A percentile compares a stretch with the other conserved stretches of the same genome.
Conservation (phyloP, 1,284 basidiomycete species). For the Kwoniella shivajii region DNA sequence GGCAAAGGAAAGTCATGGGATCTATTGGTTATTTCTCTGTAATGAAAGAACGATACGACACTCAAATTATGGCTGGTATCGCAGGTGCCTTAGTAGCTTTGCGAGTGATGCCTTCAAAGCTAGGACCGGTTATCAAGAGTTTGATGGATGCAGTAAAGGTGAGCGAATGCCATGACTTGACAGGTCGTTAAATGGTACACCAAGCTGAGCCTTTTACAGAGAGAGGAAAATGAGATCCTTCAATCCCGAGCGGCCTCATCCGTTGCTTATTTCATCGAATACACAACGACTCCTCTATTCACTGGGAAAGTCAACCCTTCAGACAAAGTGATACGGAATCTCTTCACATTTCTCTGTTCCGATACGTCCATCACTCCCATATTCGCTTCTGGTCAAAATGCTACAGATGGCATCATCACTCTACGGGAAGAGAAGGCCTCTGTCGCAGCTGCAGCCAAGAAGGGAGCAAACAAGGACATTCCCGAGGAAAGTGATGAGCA, state of each 20-base stretch:
- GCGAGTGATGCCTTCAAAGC: conserved; percentile 81
- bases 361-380: conserved; percentile 87
- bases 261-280: conserved; percentile 83
- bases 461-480: conserved; percentile 59
- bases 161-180: no score
- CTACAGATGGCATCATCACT: conserved; percentile 75
- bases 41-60: conserved; percentile 83
- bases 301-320: conserved; percentile 62
- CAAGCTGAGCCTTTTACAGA: conserved; percentile 59
- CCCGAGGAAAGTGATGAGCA: conserved; percentile 54
- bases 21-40: conserved; percentile 81
- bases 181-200: conserved; percentile 16
- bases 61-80: conserved; percentile 83
- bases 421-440: conserved; percentile 59
- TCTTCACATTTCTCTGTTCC: conserved; percentile 95
- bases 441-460: conserved; percentile 59
- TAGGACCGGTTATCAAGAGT: conserved; percentile 94
- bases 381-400: conserved; percentile 62
- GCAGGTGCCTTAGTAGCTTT: conserved; percentile 89
- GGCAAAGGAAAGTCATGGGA: conserved; percentile 69
- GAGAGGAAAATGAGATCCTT: conserved; percentile 84
- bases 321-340: conserved; percentile 97
- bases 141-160: conserved; percentile 99
- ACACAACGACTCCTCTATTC: conserved; percentile 71
- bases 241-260: conserved; percentile 87